These are phyloP conservation scores for Aspergillus bertholletiae DNA, from an alignment of 495 filamentous ascomycete species.

Conservation along the genomic window DNA sequence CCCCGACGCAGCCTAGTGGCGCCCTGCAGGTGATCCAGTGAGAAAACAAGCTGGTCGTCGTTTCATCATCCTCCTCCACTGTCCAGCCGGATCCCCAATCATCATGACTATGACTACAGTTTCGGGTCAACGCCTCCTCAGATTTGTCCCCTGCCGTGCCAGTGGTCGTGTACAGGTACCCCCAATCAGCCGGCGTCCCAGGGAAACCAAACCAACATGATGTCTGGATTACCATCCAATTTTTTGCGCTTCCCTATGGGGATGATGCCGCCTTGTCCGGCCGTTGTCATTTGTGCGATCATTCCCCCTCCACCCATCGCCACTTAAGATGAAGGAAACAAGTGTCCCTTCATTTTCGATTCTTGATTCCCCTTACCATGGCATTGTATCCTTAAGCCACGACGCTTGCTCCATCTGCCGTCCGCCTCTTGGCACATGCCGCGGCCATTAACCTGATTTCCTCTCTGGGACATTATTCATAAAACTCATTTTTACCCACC, in stretches of 20 bases:
- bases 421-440: not conserved
- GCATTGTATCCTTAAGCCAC: not conserved
- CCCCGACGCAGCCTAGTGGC: not conserved
- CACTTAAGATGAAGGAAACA: too few species aligned
- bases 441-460: not conserved
- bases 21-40: not conserved
- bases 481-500: not conserved
- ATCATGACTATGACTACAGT: not conserved
- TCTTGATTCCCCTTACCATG: not conserved
- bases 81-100: not conserved
- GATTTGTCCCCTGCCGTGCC: not conserved
- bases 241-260: too few species aligned
- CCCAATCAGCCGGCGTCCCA: too few species aligned
- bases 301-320: too few species aligned
- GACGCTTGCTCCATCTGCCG: not conserved
- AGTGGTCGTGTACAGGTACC: too few species aligned
- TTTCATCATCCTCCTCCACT: not conserved
- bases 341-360: not conserved
- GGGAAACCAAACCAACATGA: too few species aligned
- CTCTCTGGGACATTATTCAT: not conserved
- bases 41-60: not conserved
- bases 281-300: too few species aligned
- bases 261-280: too few species aligned
- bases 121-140: not conserved
- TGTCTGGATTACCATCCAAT: too few species aligned